Conservation (phyloP, 371 early-diverging fungal species). For the Nosema muscidifuracis region DNA sequence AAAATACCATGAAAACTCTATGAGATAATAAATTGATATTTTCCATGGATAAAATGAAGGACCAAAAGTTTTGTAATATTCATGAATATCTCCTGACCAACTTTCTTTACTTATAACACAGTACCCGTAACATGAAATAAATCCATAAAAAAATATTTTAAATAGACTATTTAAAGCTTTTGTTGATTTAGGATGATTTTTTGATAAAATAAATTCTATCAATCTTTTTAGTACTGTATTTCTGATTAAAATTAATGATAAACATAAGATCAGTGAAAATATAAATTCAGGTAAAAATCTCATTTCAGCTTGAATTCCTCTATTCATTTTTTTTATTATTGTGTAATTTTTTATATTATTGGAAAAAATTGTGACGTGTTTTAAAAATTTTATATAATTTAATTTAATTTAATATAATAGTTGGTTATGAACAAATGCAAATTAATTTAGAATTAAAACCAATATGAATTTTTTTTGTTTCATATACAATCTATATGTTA, state of each 20-base stretch:
- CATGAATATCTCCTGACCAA: constrained; percentile 40
- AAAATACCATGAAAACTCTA: constrained; percentile 56
- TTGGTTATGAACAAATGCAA: not conserved
- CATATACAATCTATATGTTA: not conserved
- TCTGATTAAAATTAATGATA: too few species aligned
- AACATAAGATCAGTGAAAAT: not conserved
- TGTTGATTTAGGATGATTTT: too few species aligned
- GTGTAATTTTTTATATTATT: too few species aligned
- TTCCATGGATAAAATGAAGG: constrained; percentile 30
- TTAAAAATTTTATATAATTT: not conserved
- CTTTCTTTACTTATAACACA: constrained; percentile 29
- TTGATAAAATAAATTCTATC: too few species aligned
- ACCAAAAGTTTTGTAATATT: constrained; percentile 34
- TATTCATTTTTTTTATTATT: not conserved
- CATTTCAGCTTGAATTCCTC: not conserved
- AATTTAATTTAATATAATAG: not conserved
- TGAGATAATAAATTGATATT: constrained; percentile 45
- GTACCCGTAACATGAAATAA: constrained; percentile 29
- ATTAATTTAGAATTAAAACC: not conserved
- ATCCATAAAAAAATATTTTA: constrained; percentile 46
- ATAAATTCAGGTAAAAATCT: not conserved
- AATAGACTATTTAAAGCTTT: constrained; percentile 49
- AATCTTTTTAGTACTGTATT: too few species aligned
- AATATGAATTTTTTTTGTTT: not conserved
- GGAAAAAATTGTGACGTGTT: too few species aligned